Conservation (phyloP, 345 rosid genomes). For the sweet orange (Citrus sinensis) region DVS_A1.0 CM039164.1:16038501-16039000, state of each 20-base stretch:
- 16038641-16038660: background rate
- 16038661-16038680: background rate
- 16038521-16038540: constrained; percentile 97
- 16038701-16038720: constrained; percentile 9
- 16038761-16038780: constrained; percentile 97
- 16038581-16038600: constrained; percentile 99
- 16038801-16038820: constrained; percentile 95
- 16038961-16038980: background rate
- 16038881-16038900: background rate
- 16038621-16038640: constrained; percentile 67
- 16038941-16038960: background rate
- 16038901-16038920: background rate
- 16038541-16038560: constrained; percentile 88
- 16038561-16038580: constrained; percentile 94
- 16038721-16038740: constrained; percentile 97
- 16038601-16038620: constrained; percentile 95
- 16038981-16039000: background rate
- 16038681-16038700: background rate
- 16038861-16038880: background rate
- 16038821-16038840: constrained; percentile 99
- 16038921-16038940: background rate
- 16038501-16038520: constrained; percentile 95
- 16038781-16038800: constrained; percentile 96
- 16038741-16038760: constrained; percentile 89
- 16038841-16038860: constrained; percentile 82